Conservation (phyloP, 1,284 basidiomycete species). For the Filobasidium uniguttulatum region DNA sequence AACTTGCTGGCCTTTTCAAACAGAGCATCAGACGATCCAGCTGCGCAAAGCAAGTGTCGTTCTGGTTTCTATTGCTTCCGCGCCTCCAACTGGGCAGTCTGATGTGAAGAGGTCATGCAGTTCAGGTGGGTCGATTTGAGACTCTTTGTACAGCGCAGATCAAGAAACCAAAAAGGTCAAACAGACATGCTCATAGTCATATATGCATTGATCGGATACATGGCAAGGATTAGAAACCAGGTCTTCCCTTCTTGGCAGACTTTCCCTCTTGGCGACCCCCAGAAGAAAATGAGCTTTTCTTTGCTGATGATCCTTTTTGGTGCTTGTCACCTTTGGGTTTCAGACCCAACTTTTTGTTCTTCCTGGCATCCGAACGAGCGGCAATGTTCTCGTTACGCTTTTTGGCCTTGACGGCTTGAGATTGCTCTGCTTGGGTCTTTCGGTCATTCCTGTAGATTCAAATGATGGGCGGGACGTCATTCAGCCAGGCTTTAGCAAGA, state of each 20-base stretch:
- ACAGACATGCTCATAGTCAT: not conserved
- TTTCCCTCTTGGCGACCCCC: conserved; percentile 19
- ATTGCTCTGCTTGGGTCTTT: conserved; percentile 56
- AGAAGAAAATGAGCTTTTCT: conserved; percentile 25
- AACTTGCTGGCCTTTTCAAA: too few relatives aligned
- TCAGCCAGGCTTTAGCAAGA: not conserved
- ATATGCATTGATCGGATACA: not conserved
- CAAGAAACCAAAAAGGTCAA: too few relatives aligned
- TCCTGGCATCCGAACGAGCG: conserved; percentile 58
- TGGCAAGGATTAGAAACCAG: not conserved
- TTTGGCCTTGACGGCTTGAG: conserved; percentile 69
- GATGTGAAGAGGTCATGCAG: too few relatives aligned
- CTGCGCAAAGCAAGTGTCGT: too few relatives aligned
- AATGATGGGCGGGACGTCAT: conserved; percentile 10
- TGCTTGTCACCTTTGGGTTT: conserved; percentile 42
- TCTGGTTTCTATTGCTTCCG: too few relatives aligned
- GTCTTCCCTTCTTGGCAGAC: not conserved
- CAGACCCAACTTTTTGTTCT: conserved; percentile 56
- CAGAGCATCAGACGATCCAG: too few relatives aligned
- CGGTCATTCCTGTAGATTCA: conserved; percentile 54
- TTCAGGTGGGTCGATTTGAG: too few relatives aligned
- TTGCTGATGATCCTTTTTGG: conserved; percentile 21
- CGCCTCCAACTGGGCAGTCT: too few relatives aligned
- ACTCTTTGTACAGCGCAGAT: too few relatives aligned
- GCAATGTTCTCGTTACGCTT: conserved; percentile 81